These are phyloP conservation scores for Candolleomyces aberdarensis DNA, from an alignment of 768 basidiomycete genomes.

Conservation along the genomic window DNA sequence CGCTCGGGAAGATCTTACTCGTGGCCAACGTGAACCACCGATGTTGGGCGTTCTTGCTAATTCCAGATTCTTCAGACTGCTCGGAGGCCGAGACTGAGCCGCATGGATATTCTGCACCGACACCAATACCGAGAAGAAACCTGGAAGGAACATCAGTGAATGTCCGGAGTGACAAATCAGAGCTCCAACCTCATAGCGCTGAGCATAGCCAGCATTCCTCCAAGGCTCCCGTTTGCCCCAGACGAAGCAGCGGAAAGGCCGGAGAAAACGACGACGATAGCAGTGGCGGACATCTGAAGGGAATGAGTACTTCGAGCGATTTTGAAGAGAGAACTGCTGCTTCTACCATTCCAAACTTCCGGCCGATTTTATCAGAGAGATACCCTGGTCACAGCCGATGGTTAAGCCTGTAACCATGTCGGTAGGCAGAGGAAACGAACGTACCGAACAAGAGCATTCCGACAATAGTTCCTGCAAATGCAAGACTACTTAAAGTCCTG, in stretches of 20 bases:
- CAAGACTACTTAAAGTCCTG: slow-evolving; percentile 61
- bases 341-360: slow-evolving; percentile 82
- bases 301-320: slow-evolving; percentile 11
- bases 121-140: slow-evolving; percentile 85
- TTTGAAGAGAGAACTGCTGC: slow-evolving; percentile 11
- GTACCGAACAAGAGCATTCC: slow-evolving; percentile 78
- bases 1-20: slow-evolving; percentile 46
- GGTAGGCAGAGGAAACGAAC: neutral
- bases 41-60: slow-evolving; percentile 79
- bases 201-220: slow-evolving; percentile 75
- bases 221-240: slow-evolving; percentile 70
- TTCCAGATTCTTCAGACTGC: slow-evolving; percentile 80
- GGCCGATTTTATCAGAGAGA: slow-evolving; percentile 81
- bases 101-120: slow-evolving; percentile 88
- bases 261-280: slow-evolving; percentile 83
- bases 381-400: slow-evolving; percentile 37
- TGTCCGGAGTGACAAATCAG: neutral
- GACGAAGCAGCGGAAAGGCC: slow-evolving; percentile 77
- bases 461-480: slow-evolving; percentile 83
- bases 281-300: slow-evolving; percentile 71
- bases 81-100: slow-evolving; percentile 88
- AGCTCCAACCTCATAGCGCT: slow-evolving; percentile 64
- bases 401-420: neutral
- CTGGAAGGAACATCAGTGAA: slow-evolving; percentile 31
- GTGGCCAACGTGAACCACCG: slow-evolving; percentile 87